Evolutionary conservation across 305 asterid species (phyloP).

Genomic region (Plantago coronopus): DNA sequence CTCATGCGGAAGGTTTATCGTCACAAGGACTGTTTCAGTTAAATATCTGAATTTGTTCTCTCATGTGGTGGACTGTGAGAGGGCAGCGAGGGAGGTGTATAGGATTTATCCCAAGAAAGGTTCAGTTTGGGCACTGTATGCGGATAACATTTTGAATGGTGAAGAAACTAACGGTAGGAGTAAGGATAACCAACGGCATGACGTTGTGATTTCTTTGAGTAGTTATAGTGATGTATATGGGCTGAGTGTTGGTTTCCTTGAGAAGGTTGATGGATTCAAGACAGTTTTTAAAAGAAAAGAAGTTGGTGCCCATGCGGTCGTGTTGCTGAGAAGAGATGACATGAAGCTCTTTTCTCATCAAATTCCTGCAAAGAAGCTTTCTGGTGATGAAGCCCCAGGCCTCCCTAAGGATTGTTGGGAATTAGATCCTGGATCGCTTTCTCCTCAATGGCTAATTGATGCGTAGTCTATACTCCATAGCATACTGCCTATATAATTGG

Average conservation of each 20-base stretch:
- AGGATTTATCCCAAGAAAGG: slow-evolving; percentile 74
- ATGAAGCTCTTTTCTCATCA: slow-evolving; percentile 61
- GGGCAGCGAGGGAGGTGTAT: slow-evolving; percentile 65
- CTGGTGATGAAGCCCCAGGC: slow-evolving; percentile 53
- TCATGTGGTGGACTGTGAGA: slow-evolving; percentile 62
- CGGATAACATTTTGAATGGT: slow-evolving; percentile 21
- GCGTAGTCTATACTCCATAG: background rate
- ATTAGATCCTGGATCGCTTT: slow-evolving; percentile 71
- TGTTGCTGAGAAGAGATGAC: slow-evolving; percentile 43
- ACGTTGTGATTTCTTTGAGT: slow-evolving; percentile 51
- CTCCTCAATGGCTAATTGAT: slow-evolving; percentile 33
- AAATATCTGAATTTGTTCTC: slow-evolving; percentile 61
- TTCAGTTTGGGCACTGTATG: slow-evolving; percentile 75
- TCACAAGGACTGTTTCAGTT: slow-evolving; percentile 42
- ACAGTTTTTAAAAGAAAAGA: slow-evolving; percentile 63
- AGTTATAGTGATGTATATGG: slow-evolving; percentile 63
- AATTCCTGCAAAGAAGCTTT: slow-evolving; percentile 74
- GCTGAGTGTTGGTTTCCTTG: slow-evolving; percentile 65
- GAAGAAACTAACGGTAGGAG: slow-evolving; percentile 24
- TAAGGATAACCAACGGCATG: slow-evolving; percentile 33
- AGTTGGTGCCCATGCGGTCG: slow-evolving; percentile 57
- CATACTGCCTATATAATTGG: background rate
- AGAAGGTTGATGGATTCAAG: slow-evolving; percentile 64
- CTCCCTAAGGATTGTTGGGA: slow-evolving; percentile 87
- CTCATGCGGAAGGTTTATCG: slow-evolving; percentile 74